Percentiles rank a stretch among this genome's conserved stretches.
phyloP scores from a whole-genome alignment of 768 basidiomycete genomes.

The Lactarius indigo region DNA sequence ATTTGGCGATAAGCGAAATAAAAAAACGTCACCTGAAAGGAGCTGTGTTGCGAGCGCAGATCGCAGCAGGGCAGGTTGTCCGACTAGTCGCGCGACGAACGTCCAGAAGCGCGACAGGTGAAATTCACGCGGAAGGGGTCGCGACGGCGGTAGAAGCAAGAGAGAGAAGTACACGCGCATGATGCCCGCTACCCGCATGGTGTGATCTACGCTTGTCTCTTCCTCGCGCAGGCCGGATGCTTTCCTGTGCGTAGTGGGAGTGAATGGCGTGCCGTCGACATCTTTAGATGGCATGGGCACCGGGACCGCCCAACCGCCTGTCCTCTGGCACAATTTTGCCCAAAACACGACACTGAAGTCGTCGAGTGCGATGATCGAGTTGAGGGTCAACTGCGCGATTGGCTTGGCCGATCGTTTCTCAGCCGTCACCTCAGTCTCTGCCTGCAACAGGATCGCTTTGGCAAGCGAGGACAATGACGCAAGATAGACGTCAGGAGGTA shows the following conservation, averaged over 20 bases:
- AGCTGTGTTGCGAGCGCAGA: conserved; percentile 62
- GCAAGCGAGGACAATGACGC: conserved; percentile 85
- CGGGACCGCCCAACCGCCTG: conserved; percentile 87
- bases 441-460: conserved; percentile 86
- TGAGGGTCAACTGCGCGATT: conserved; percentile 71
- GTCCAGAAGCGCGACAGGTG: conserved; percentile 65
- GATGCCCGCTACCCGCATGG: conserved; percentile 66
- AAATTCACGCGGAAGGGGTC: conserved; percentile 51
- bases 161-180: conserved; percentile 87
- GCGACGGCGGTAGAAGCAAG: conserved; percentile 38
- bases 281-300: conserved; percentile 52
- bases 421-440: conserved; percentile 89
- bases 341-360: conserved; percentile 74
- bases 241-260: conserved; percentile 41
- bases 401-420: conserved; percentile 83
- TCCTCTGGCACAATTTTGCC: conserved; percentile 79
- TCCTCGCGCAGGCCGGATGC: conserved; percentile 56
- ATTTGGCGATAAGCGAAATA: conserved; percentile 1
- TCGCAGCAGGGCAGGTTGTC: conserved; percentile 48
- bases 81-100: conserved; percentile 64
- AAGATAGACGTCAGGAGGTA: conserved; percentile 49
- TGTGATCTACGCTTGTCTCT: conserved; percentile 61
- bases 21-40: conserved; percentile 50
- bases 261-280: conserved; percentile 47
- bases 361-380: conserved; percentile 53